These are phyloP conservation scores for Vinca minor DNA, from an alignment of 257 asterid genomes.

Conservation along the genomic window DNA sequence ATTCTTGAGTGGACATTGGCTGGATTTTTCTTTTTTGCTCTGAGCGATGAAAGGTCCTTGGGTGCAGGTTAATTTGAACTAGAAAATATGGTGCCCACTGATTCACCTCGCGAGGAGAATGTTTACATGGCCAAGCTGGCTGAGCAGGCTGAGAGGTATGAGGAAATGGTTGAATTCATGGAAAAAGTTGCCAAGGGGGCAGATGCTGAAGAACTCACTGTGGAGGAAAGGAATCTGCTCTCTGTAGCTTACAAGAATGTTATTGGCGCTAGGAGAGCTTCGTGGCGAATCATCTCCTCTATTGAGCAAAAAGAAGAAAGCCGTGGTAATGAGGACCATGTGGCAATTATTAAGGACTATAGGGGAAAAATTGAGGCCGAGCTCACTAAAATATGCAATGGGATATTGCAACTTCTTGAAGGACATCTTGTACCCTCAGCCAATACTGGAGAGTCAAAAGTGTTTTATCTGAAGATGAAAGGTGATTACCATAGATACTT, in stretches of 20 bases:
- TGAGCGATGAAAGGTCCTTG: neutral
- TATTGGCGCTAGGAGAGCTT: conserved; percentile 29
- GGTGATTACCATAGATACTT: conserved; percentile 27
- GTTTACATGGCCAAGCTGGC: conserved; percentile 30
- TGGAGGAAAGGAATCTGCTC: conserved; percentile 25
- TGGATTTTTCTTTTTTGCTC: neutral
- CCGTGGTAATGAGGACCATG: conserved; percentile 24
- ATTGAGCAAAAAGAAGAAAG: conserved; percentile 29
- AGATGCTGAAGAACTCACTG: conserved; percentile 19
- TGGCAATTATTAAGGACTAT: conserved; percentile 15
- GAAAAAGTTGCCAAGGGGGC: conserved; percentile 19
- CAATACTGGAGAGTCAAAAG: conserved; percentile 23
- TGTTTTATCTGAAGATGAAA: conserved; percentile 31
- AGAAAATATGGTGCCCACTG: conserved; percentile 3
- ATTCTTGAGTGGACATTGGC: neutral
- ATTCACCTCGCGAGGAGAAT: conserved; percentile 21
- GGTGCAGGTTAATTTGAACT: neutral
- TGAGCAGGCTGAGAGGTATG: conserved; percentile 28
- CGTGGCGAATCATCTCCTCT: conserved; percentile 27
- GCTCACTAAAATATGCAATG: conserved; percentile 27
- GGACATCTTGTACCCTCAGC: conserved; percentile 24
- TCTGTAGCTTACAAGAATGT: conserved; percentile 28
- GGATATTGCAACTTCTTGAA: conserved; percentile 23
- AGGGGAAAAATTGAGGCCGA: conserved; percentile 24
- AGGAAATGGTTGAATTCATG: conserved; percentile 31